phyloP scores from a whole-genome alignment of 2,329 filamentous ascomycete species.

The Corynespora cassiicola region DNA sequence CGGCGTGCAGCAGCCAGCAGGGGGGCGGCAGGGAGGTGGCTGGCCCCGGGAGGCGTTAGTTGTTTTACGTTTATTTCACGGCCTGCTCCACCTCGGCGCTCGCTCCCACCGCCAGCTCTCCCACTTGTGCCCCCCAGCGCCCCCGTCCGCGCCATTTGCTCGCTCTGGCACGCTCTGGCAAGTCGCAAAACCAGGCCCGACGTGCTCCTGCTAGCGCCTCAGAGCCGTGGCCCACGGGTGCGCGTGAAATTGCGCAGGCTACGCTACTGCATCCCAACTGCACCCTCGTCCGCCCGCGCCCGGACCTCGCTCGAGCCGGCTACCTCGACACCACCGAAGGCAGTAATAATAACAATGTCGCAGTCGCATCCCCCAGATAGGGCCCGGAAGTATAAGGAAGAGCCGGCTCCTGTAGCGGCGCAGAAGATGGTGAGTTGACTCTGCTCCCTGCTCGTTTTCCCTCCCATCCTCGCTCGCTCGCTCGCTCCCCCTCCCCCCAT shows the following conservation, averaged over 20 bases:
- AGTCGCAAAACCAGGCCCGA: too few species aligned
- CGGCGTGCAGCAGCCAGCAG: too few species aligned
- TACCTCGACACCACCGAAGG: conserved; percentile 35
- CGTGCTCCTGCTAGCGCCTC: conserved; percentile 1
- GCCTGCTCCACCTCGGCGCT: conserved; percentile 36
- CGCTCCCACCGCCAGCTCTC: conserved; percentile 21
- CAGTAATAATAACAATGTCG: conserved; percentile 49
- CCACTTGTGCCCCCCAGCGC: conserved; percentile 3
- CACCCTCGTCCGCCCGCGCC: conserved; percentile 35
- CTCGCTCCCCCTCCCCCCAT: conserved; percentile 27
- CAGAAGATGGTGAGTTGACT: conserved; percentile 51
- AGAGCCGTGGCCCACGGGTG: too few species aligned
- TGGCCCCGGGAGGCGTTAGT: conserved; percentile 38
- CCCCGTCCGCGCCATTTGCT: background rate
- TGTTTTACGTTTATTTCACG: conserved; percentile 49
- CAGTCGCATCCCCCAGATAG: conserved; percentile 48
- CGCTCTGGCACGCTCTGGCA: background rate
- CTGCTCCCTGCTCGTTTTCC: conserved; percentile 37
- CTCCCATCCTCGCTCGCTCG: conserved; percentile 14
- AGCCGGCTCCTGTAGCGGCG: conserved; percentile 52
- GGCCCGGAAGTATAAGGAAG: conserved; percentile 52
- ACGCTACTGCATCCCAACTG: conserved; percentile 42
- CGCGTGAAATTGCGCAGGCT: conserved; percentile 48
- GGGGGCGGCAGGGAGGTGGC: conserved; percentile 34
- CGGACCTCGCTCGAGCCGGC: conserved; percentile 40